Base-by-base conservation (phyloP, 169 alveolate genomes). In the Cryptosporidium bovis region DNA sequence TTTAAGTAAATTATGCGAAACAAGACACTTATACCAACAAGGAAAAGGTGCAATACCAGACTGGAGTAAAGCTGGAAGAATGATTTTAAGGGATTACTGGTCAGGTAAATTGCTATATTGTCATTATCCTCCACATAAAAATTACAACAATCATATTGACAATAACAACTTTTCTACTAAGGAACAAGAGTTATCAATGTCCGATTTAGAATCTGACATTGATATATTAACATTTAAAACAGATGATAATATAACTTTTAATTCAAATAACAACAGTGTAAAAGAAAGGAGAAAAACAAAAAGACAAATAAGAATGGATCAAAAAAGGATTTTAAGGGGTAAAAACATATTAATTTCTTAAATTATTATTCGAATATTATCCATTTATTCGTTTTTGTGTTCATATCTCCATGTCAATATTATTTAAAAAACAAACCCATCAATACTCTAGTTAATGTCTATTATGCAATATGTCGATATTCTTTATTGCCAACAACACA, bases 11-110 rank as follows among this genome's bases (percentile, higher is more conserved):
- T 33, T 95, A 34, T 95, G 97, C 50, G 58, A 90, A 51, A 68
- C 90, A 68, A 91, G 98, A 51, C 94, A 91, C 64, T 93, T 92
- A 82, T 69, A 82, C 15, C 93, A 96, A 1, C 97, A 97, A 16
- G 98, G 98, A 4, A 94, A 92, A 50, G 98, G 99, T 31, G 99
- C 98, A 24, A 93, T 95, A 48, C 96, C 98, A 16, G 99, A 98
- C 89, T 94, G 96, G 90, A 96, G 96, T 4, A 93, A 97, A 83
- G 98, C 99, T 36, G 97, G 99, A 1, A 96, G 95, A 91, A 83
- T 97, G 84, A 94, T 98, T 31, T 90, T 98, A 62, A 95, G 94
- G 66, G 99, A 98, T 91, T 97, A 95, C 91, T 94, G 95, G 68
- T 90, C 95, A 53, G 99, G 99, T 7, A 95, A 94, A 60, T 91